phyloP scores from a whole-genome alignment of 176 grass and related monocot species.

The Carex kokanica region DNA sequence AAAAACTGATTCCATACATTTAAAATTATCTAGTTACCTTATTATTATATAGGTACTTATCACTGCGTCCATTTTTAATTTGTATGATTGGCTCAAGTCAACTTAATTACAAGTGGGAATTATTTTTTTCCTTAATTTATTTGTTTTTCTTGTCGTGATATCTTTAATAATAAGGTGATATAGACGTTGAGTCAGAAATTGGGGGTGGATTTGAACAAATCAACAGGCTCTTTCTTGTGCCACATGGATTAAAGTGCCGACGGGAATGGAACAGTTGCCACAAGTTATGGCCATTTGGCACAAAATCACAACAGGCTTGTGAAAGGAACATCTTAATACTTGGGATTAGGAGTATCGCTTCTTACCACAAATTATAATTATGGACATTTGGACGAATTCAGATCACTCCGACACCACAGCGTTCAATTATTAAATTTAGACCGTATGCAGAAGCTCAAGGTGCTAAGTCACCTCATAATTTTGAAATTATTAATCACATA shows the following conservation, averaged over 20 bases:
- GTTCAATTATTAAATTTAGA: no score
- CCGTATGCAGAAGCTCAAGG: no score
- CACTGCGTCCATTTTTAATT: neutral
- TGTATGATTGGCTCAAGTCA: neutral
- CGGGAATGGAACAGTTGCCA: neutral
- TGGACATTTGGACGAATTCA: no score
- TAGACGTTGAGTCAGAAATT: constrained; percentile 25
- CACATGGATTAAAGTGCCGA: neutral
- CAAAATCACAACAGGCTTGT: neutral
- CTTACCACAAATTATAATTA: no score
- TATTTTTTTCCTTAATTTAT: neutral
- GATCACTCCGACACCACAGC: no score
- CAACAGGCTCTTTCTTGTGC: neutral
- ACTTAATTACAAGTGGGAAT: neutral
- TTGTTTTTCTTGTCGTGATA: neutral
- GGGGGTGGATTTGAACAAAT: neutral
- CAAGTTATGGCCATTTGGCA: no score
- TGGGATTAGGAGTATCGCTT: no score
- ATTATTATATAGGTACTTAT: neutral
- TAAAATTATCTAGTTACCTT: no score
- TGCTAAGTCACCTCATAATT: no score
- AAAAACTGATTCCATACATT: no score
- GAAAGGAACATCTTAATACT: no score
- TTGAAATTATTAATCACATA: no score
- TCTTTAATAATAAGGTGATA: constrained; percentile 7